phyloP scores from a whole-genome alignment of 2,329 filamentous ascomycete species.

The Penicillium crustosum region DNA sequence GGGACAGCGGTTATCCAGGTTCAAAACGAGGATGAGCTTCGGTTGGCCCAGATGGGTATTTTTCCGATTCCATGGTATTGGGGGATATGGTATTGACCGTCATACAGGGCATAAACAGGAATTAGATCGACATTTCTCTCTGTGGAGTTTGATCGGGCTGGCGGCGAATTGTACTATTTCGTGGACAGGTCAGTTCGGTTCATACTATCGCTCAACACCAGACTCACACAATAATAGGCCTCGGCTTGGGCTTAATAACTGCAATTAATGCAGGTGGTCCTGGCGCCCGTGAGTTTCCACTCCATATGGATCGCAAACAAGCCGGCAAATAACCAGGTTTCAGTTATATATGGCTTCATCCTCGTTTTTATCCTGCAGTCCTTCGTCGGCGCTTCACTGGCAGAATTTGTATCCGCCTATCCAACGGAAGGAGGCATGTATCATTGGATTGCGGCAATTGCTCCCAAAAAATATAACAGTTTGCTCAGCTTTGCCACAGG shows the following conservation, averaged over 20 bases:
- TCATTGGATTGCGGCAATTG: constrained; percentile 53
- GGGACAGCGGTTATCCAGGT: constrained; percentile 18
- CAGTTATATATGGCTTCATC: constrained; percentile 53
- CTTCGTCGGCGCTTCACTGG: constrained; percentile 48
- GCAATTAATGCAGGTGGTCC: constrained; percentile 52
- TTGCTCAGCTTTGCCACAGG: constrained; percentile 49
- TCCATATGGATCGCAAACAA: background rate
- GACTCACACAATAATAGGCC: constrained; percentile 19
- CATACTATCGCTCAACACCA: background rate
- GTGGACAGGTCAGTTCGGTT: constrained; percentile 42
- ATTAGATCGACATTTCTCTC: constrained; percentile 50
- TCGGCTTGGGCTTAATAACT: constrained; percentile 48
- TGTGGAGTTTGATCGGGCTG: constrained; percentile 50
- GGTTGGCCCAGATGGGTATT: constrained; percentile 49
- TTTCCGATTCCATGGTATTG: background rate
- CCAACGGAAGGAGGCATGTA: constrained; percentile 54
- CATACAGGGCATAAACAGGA: constrained; percentile 50
- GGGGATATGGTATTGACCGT: background rate
- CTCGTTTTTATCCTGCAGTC: constrained; percentile 50
- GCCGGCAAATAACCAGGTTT: constrained; percentile 13
- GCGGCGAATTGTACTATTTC: constrained; percentile 54
- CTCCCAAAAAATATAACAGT: constrained; percentile 42
- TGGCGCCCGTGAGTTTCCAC: constrained; percentile 35
- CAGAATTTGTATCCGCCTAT: constrained; percentile 52
- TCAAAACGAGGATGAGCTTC: constrained; percentile 42